Base-by-base conservation (phyloP, 371 early-diverging fungal genomes). In the Choanephora cucurbitarum region DNA sequence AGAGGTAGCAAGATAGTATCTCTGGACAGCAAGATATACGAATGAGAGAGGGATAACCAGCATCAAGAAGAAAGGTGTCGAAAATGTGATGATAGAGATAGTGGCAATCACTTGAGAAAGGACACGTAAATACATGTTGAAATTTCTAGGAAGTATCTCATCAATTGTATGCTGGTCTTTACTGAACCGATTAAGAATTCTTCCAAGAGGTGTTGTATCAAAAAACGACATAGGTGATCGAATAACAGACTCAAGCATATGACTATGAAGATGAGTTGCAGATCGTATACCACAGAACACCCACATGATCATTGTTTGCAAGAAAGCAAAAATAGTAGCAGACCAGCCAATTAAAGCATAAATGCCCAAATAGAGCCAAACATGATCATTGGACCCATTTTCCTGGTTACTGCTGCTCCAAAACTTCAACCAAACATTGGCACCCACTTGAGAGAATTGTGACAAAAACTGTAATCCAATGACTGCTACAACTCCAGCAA, bases 91-190 rank as follows among this genome's bases (percentile, higher is more conserved):
- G 44, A 89, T 74, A 2, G 70, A 15, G 2, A 90, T 49, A 0
- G 85, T 85, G 10, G 82, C 73, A 0, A 80, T 37, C 10, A 91
- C 89, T 31, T 54, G 45, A 42, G 71, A 57, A 48, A 70, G 39
- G 58, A 72, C 68, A 68, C 68, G 65, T 48, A 85, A 75, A 34
- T 63, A 87, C 66, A 64, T 90, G 55, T 62, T 77, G 75, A 73
- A 87, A 45, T 60, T 83, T 66, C 72, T 79, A 57, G 83, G 92
- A 54, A 87, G 76, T 1, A 69, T 59, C 54, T 91, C 92, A 67
- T 97, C 97, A 8, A 94, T 78, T 13, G 88, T 82, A 56, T 82
- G 83, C 47, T 92, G 79, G 70, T 97, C 94, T 52, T 91, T 90
- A 62, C 92, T 90, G 69, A 97, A 93, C 54, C 90, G 77, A 57